These are phyloP conservation scores for Melanomma pulvis-pyrius DNA, from an alignment of 495 filamentous ascomycete species.

Conservation along the genomic window DNA sequence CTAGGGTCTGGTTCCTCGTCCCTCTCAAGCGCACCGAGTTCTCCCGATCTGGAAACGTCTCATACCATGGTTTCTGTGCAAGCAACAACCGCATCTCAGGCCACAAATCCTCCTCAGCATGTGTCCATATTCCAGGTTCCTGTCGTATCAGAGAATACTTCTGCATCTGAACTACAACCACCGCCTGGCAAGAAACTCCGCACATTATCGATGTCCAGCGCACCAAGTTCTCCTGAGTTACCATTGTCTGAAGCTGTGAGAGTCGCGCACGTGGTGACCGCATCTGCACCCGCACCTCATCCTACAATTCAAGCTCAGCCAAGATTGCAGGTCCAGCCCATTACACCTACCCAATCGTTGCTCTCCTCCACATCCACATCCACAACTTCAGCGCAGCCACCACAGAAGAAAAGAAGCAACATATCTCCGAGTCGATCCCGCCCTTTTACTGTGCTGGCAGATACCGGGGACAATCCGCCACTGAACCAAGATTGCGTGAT, in stretches of 20 bases:
- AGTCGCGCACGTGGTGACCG: background rate
- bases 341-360: background rate
- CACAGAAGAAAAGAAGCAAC: background rate
- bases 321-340: background rate
- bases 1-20: background rate
- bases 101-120: background rate
- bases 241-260: background rate
- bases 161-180: background rate
- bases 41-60: background rate
- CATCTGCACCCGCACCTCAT: background rate
- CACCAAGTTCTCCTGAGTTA: background rate
- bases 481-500: conserved; percentile 44
- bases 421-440: background rate
- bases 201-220: background rate
- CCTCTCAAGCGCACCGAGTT: conserved; percentile 3
- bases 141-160: background rate
- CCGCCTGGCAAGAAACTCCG: background rate
- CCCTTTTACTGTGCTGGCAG: background rate
- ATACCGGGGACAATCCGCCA: conserved; percentile 26
- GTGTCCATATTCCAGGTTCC: background rate
- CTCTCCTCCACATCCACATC: background rate
- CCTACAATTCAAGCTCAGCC: background rate
- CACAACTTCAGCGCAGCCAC: background rate
- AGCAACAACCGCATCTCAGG: background rate
- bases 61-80: background rate